Percentiles rank a stretch among this genome's conserved stretches.
Conservation (phyloP, 2,329 filamentous ascomycete species). For the Aotearoamyces nothofagi region DNA sequence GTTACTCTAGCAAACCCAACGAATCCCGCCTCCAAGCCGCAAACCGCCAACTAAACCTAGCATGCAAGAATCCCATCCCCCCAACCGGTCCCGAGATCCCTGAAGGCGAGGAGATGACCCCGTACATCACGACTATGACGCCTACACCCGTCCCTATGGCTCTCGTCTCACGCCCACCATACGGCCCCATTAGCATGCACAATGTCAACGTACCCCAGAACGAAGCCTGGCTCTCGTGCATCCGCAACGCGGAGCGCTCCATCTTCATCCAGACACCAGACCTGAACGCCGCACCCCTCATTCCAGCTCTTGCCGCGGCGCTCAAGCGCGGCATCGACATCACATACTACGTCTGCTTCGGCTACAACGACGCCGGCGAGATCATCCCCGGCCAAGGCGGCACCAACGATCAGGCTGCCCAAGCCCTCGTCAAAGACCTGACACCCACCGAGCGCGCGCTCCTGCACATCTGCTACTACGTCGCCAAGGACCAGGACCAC, state of each 20-base stretch:
- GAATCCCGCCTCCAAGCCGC: slow-evolving; percentile 43
- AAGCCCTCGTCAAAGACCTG: slow-evolving; percentile 40
- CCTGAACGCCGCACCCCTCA: slow-evolving; percentile 53
- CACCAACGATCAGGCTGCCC: slow-evolving; percentile 56
- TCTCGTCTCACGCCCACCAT: slow-evolving; percentile 53
- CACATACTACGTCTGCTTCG: slow-evolving; percentile 57
- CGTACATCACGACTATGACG: slow-evolving; percentile 40
- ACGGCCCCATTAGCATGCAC: slow-evolving; percentile 44
- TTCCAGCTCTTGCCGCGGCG: slow-evolving; percentile 47
- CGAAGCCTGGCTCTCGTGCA: slow-evolving; percentile 54
- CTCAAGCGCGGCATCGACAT: slow-evolving; percentile 53
- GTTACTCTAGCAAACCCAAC: slow-evolving; percentile 30
- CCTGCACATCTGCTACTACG: slow-evolving; percentile 54
- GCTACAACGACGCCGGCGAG: slow-evolving; percentile 68
- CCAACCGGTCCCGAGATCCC: slow-evolving; percentile 37
- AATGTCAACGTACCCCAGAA: slow-evolving; percentile 57
- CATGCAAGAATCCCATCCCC: slow-evolving; percentile 32
- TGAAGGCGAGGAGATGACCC: slow-evolving; percentile 43
- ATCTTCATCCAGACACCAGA: slow-evolving; percentile 73
- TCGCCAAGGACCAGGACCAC: slow-evolving; percentile 54
- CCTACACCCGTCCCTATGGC: slow-evolving; percentile 53
- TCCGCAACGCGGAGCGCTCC: slow-evolving; percentile 43
- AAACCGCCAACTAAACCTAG: slow-evolving; percentile 51
- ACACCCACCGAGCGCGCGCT: slow-evolving; percentile 28
- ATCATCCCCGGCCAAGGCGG: slow-evolving; percentile 62